Percentiles rank a stretch among this genome's conserved stretches.
These are phyloP conservation scores for Russula sp. DNA, from an alignment of 768 basidiomycete species.

Conservation along the genomic window DNA sequence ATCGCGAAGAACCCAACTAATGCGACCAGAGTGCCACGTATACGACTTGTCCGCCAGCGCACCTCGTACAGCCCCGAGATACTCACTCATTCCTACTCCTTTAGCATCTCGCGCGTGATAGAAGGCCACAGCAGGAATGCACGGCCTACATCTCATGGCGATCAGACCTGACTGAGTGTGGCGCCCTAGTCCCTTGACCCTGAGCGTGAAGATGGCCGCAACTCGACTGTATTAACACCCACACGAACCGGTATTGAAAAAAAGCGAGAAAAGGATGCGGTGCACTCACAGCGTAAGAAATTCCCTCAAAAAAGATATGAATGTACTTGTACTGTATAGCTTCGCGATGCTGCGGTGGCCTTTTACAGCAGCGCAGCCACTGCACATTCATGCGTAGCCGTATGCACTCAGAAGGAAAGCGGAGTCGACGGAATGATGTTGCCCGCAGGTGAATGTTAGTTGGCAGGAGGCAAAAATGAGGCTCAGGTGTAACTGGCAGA, in stretches of 20 bases:
- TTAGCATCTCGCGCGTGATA: neutral
- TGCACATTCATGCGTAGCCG: conserved; percentile 40
- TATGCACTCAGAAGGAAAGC: conserved; percentile 53
- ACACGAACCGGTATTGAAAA: too few species aligned
- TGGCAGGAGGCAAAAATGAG: conserved; percentile 66
- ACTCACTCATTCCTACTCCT: conserved; percentile 41
- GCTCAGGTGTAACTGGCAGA: conserved; percentile 45
- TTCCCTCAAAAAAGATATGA: conserved; percentile 71
- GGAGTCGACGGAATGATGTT: conserved; percentile 57
- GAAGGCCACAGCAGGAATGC: neutral
- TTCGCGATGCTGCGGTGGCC: conserved; percentile 52
- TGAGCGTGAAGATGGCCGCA: conserved; percentile 51
- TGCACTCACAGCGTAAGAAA: conserved; percentile 52
- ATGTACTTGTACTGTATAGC: too few species aligned
- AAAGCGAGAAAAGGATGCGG: too few species aligned
- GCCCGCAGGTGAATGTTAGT: conserved; percentile 58
- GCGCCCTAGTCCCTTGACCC: conserved; percentile 53
- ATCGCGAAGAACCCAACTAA: conserved; percentile 52
- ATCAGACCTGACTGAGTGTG: conserved; percentile 59
- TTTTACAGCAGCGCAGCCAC: conserved; percentile 42
- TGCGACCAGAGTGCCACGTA: conserved; percentile 51
- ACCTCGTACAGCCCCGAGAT: conserved; percentile 58
- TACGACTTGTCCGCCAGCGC: conserved; percentile 42
- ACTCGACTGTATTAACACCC: neutral
- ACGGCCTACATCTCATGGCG: conserved; percentile 48